A percentile compares a stretch with the other conserved stretches of the same genome.
Evolutionary conservation across 345 rosid genomes (phyloP).

Genomic region (Psidium friedrichsthalianum): DNA sequence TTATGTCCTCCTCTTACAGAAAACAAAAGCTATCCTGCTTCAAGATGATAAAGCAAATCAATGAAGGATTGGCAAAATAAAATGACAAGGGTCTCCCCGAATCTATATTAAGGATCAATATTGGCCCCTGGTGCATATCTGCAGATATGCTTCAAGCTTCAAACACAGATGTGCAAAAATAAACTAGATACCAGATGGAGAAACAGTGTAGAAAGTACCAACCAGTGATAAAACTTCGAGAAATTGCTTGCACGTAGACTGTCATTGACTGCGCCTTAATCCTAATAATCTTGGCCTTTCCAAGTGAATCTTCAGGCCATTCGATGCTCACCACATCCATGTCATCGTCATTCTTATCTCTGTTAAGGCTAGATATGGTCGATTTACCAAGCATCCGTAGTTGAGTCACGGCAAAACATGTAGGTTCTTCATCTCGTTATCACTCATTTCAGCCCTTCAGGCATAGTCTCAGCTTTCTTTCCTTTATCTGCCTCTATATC

Average conservation of each 20-base stretch:
- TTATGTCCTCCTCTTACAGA: neutral
- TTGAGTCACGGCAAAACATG: constrained; percentile 77
- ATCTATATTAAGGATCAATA: neutral
- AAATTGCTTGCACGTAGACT: constrained; percentile 63
- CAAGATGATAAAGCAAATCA: neutral
- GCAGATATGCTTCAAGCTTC: neutral
- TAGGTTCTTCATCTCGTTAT: constrained; percentile 64
- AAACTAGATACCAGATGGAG: neutral
- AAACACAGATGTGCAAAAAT: neutral
- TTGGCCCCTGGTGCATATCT: neutral
- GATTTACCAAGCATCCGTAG: constrained; percentile 76
- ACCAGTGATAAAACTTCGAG: constrained; percentile 88
- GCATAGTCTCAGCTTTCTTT: constrained; percentile 60
- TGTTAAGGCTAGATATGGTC: constrained; percentile 53
- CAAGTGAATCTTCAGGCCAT: constrained; percentile 91
- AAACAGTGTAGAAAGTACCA: constrained; percentile 4
- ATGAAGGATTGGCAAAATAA: neutral
- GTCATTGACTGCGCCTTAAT: constrained; percentile 60
- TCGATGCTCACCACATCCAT: constrained; percentile 37
- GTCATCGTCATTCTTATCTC: constrained; percentile 49
- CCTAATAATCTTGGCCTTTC: constrained; percentile 75
- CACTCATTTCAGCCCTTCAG: constrained; percentile 29
- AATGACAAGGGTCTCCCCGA: neutral
- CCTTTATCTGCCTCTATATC: constrained; percentile 58
- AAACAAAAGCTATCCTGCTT: neutral